These are phyloP conservation scores for Nicotiana rustica DNA, from an alignment of 305 asterid genomes.

Conservation along the genomic window DNA sequence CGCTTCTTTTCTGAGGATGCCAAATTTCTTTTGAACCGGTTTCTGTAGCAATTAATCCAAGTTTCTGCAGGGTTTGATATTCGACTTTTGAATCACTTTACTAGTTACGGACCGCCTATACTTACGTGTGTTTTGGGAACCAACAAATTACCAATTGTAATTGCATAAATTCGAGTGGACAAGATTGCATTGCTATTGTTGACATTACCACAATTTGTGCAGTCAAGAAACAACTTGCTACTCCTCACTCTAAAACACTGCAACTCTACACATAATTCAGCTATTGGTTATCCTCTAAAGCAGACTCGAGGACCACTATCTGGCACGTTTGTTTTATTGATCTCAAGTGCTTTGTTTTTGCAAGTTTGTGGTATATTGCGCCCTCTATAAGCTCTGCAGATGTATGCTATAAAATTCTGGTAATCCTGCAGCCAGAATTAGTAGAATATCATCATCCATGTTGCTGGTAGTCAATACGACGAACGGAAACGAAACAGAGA, in stretches of 20 bases:
- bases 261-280: not conserved
- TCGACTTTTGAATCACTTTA: no score
- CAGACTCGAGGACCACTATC: conserved; percentile 47
- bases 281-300: conserved; percentile 28
- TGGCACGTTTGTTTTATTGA: conserved; percentile 38
- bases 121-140: no score
- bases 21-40: no score
- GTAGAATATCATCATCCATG: not conserved
- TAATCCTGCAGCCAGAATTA: conserved; percentile 58
- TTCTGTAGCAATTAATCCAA: no score
- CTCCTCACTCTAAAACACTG: not conserved
- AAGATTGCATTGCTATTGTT: no score
- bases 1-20: no score
- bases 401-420: conserved; percentile 58
- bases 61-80: no score
- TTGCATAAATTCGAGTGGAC: no score
- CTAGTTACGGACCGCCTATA: no score
- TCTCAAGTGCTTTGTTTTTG: conserved; percentile 44
- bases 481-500: not conserved
- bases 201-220: not conserved
- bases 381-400: conserved; percentile 76
- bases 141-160: no score
- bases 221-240: not conserved
- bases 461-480: not conserved
- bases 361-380: conserved; percentile 59